Evolutionary conservation across 2,329 filamentous ascomycete species (phyloP), one percentile per base, ranked within the genome.

Genomic region (Penicillium digitatum): DNA sequence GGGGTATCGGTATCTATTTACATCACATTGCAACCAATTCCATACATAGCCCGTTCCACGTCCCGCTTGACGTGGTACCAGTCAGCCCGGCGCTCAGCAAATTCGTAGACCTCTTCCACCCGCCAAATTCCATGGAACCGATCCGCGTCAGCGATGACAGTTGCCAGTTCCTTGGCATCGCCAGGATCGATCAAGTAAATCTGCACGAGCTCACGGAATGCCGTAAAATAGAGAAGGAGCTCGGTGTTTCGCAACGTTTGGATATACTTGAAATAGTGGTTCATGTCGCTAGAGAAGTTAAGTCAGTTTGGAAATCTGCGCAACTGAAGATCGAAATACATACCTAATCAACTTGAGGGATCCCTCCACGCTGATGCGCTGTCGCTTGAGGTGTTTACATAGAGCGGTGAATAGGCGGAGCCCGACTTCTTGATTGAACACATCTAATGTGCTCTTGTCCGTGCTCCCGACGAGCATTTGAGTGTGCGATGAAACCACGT

Each of bases 361-460:
- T 53, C 94, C 94, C 58, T 90, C 87, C 26, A 90, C 89, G 70
- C 87, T 93, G 74, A 99, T 84, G 53, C 94, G 87, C 78, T 97
- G 94, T 10, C 93, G 88, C 78, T 99, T 99, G 62, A 99, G 82
- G 75, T 99, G 94, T 76, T 99, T 99, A 81, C 93, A 96, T 48
- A 99, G 80, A 18, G 90, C 88, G 20, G 88, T 86, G 76, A 97
- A 99, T 49, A 99, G 82, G 26, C 94, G 88, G 60, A 96, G 82
- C 0, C 94, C 94, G 26, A 99, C 93, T 76, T 99, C 94, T 74
- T 94, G 90, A 72, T 96, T 96, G 80, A 99, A 99, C 14, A 99
- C 94, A 69, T 99, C 94, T 26, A 99, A 86, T 81, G 96, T 95
- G 59, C 90, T 93, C 79, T 99, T 99, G 71, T 99, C 94, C 1